These are phyloP conservation scores for Lignosus rhinocerotis DNA, from an alignment of 1,284 basidiomycete genomes.

Conservation along the genomic window DNA sequence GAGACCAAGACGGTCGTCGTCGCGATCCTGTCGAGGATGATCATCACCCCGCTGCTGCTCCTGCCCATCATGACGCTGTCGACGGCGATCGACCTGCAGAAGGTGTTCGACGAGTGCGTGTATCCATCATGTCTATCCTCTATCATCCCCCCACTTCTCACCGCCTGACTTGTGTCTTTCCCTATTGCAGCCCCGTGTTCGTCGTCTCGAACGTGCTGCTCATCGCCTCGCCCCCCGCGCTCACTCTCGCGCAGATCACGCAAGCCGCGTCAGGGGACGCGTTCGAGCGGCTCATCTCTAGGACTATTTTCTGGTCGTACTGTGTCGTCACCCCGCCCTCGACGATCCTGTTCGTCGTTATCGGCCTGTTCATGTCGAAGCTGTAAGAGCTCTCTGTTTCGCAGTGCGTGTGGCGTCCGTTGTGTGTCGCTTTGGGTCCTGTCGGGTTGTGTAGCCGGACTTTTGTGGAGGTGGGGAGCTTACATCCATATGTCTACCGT, in stretches of 20 bases:
- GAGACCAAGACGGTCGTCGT: conserved; percentile 84
- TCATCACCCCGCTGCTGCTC: conserved; percentile 79
- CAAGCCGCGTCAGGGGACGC: conserved; percentile 86
- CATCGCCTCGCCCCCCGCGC: conserved; percentile 78
- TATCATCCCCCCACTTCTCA: background rate
- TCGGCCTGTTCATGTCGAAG: conserved; percentile 65
- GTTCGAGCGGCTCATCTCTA: conserved; percentile 86
- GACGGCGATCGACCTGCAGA: conserved; percentile 61
- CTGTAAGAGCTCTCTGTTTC: conserved; percentile 32
- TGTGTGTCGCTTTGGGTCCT: no score
- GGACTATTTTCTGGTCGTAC: conserved; percentile 83
- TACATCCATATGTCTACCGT: background rate
- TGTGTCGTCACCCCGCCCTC: conserved; percentile 82
- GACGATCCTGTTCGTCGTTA: conserved; percentile 73
- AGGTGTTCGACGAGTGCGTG: conserved; percentile 74
- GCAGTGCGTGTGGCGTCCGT: background rate
- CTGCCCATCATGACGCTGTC: conserved; percentile 71
- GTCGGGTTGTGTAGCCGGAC: background rate
- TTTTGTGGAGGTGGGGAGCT: background rate
- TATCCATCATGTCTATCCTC: background rate
- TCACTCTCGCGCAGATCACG: conserved; percentile 87
- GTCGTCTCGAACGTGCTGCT: conserved; percentile 78
- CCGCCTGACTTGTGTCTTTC: conserved; percentile 2
- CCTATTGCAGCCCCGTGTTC: conserved; percentile 68
- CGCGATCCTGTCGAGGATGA: conserved; percentile 80